Conservation (phyloP, 805 yeast species). For the Metschnikowia gelsemii region DNA sequence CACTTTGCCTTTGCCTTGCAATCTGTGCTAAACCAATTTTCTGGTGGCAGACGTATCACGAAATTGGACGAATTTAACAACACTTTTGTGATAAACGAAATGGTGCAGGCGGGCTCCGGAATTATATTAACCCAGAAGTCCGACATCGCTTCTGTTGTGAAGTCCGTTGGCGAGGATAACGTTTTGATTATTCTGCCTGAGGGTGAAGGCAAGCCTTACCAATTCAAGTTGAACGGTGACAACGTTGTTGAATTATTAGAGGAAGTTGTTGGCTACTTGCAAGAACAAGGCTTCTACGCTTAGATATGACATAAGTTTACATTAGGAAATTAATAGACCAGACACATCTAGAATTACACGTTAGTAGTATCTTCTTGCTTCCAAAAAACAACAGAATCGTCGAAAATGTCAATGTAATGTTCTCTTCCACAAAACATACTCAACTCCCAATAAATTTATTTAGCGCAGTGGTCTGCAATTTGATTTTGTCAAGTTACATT, state of each 20-base stretch:
- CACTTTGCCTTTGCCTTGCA: constrained; percentile 76
- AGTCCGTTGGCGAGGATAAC: constrained; percentile 48
- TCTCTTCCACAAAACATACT: too few species aligned
- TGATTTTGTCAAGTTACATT: too few species aligned
- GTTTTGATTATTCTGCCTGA: constrained; percentile 44
- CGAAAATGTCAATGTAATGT: too few species aligned
- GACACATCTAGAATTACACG: neutral
- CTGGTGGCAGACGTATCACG: constrained; percentile 79
- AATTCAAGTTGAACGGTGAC: constrained; percentile 13
- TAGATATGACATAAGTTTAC: neutral
- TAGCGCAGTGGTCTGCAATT: too few species aligned
- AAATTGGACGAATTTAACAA: constrained; percentile 46
- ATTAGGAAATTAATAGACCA: neutral
- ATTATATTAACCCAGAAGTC: constrained; percentile 54
- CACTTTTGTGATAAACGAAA: constrained; percentile 67
- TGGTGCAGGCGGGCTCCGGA: constrained; percentile 89
- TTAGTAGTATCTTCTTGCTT: too few species aligned
- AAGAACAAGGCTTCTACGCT: constrained; percentile 76
- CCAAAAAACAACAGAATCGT: too few species aligned
- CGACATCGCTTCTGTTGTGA: constrained; percentile 45
- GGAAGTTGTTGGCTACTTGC: constrained; percentile 68
- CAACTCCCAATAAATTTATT: too few species aligned
- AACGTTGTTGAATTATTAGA: constrained; percentile 51
- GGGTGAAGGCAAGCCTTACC: constrained; percentile 17
- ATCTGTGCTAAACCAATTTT: constrained; percentile 85